phyloP scores from a whole-genome alignment of 805 yeast genomes.

The Candida germanica region DNA sequence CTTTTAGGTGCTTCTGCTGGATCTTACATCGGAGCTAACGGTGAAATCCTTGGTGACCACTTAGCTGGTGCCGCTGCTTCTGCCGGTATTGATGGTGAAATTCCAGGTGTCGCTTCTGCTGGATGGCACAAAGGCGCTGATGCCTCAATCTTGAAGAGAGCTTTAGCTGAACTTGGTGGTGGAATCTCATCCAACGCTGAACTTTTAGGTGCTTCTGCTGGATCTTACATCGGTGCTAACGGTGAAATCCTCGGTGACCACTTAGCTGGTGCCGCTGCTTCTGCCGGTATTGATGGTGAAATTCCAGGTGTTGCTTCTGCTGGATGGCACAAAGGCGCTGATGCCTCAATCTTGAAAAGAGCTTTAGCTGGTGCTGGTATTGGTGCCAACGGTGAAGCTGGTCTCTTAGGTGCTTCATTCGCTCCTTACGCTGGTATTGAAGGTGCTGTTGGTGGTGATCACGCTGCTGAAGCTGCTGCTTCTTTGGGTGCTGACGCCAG shows the following conservation, averaged over 20 bases:
- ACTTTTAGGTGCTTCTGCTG: constrained; percentile 9
- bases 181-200: constrained; percentile 5
- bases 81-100: constrained; percentile 8
- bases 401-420: constrained; percentile 5
- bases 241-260: constrained; percentile 8
- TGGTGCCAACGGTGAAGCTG: constrained; percentile 5
- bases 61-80: constrained; percentile 15
- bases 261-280: constrained; percentile 6
- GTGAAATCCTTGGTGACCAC: constrained; percentile 5
- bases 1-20: constrained; percentile 8
- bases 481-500: constrained; percentile 8
- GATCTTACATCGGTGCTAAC: constrained; percentile 11
- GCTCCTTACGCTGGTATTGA: constrained; percentile 6
- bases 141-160: constrained; percentile 11
- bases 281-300: constrained; percentile 7
- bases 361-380: constrained; percentile 11
- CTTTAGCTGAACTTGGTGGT: constrained; percentile 12
- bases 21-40: constrained; percentile 10
- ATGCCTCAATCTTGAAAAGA: constrained; percentile 9
- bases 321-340: constrained; percentile 9
- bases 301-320: constrained; percentile 6
- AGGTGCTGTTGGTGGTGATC: constrained; percentile 5
- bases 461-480: constrained; percentile 15
- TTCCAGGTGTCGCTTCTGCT: constrained; percentile 6
- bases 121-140: constrained; percentile 8